Evolutionary conservation across 176 grass and related monocot species (phyloP), one percentile per base, ranked within the genome.

Genomic region (Bonia amplexicaulis): DNA sequence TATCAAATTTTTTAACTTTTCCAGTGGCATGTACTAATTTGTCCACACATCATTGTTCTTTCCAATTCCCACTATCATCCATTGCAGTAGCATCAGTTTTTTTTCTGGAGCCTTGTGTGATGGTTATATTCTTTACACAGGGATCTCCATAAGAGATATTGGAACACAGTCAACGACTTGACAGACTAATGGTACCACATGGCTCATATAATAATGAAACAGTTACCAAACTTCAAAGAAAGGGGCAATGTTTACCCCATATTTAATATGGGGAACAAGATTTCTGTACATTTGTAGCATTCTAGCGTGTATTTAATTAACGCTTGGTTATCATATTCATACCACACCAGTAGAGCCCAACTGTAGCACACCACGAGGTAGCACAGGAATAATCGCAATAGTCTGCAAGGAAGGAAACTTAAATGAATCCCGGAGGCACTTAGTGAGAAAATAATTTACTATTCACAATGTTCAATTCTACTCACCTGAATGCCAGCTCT

Each of bases 331-430:
- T 12, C 76, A 65, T 33, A 65, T 65, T 33, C 62, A 37, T 95
- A 95, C 93, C 90, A 80, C 76, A 66, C 85, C 76, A 80, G 88
- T 89, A 61, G 93, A 95, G 62, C 93, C 93, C 80, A 95, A 87
- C 59, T 90, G 93, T 84, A 95, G 78, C 31, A 95, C 90, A 26
- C 93, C 93, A 17, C 81, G 83, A 23, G 93, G 93, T 65, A 95
- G 86, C 63, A 95, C 90, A 71, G 93, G 93, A 87, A 95, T 84
- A 65, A 95, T 88, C 11, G 87, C 93, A 77, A 95, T 90, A 65
- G 93, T 95, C 93, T 95, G 90, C 72, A 86, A 37, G 71, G 52
- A 2, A 86, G 60, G 31, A 74, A 80, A 76, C 16, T 80, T 58
- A n/a, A 80, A 63, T 86, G 53, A 83, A 86, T 19, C 12, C 44